Evolutionary conservation across 352 stramenopile species (phyloP), one percentile per base, ranked within the genome.

Genomic region (Phytophthora rubi): DNA sequence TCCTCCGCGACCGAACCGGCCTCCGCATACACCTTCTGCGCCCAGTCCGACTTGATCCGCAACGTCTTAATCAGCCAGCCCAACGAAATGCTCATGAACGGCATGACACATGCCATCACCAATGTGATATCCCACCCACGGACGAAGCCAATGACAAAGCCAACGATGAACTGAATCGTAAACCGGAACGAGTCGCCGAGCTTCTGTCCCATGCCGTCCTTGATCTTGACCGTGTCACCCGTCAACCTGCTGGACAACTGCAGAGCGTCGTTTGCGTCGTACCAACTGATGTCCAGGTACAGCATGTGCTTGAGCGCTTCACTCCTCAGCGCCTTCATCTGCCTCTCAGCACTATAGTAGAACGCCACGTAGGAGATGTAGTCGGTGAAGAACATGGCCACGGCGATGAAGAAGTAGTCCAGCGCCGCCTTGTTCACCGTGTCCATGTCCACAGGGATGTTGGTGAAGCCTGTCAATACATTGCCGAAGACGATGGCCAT

Each of bases 1-100:
- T 88, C 80, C 59, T 86, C 73, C 1, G 78, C 80, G 2, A 88
- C 58, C 1, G 77, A 80, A n/a, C 78, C 80, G 39, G 80, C 80
- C 57, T 80, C 60, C n/a, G 72, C 72, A 30, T 87, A 85, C 16
- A 76, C 54, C 51, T 77, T 77, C 60, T 83, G 71, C 13, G 65
- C 67, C 35, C 62, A 75, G 2, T 30, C 26, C 2, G 26, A 30
- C 0, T 30, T 26, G n/a, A 79, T 75, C 12, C 80, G 53, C 0
- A 80, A 32, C 10, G 65, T 80, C 39, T 82, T 81, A 49, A 88
- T 75, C 18, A 88, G 13, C 33, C 59, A 82, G 1, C 51, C 58
- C 0, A 88, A 44, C 16, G 77, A 82, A 1, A 80, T 4, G 0
- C 65, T 53, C 33, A 83, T 76, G 7, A 81, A 16, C 0, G 79